phyloP scores from a whole-genome alignment of 73 alveolate genomes.

The Durusdinium trenchii region DNA sequence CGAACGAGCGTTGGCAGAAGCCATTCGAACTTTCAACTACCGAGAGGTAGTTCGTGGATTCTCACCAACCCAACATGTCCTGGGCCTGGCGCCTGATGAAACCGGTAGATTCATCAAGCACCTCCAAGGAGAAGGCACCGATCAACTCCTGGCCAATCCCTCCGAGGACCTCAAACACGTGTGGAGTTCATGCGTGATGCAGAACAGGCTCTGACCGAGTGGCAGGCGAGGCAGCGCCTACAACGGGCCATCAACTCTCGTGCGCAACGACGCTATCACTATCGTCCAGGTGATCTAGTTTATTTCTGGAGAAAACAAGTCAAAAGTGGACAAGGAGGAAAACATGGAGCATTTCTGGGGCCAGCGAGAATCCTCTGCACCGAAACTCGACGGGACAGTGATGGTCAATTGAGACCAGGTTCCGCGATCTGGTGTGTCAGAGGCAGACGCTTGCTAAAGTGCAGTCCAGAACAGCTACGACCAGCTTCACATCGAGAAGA shows the following conservation, averaged over 20 bases:
- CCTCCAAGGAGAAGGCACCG: neutral
- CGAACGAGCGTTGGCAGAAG: neutral
- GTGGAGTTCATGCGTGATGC: neutral
- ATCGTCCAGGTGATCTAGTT: slow-evolving; percentile 10
- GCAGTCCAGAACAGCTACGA: slow-evolving; percentile 10
- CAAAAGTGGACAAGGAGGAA: neutral
- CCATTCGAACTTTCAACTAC: neutral
- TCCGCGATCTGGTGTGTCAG: neutral
- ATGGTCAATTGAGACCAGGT: neutral
- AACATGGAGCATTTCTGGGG: neutral
- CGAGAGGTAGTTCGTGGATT: neutral
- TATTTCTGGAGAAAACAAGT: slow-evolving; percentile 47
- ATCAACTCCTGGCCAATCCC: neutral
- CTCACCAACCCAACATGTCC: neutral
- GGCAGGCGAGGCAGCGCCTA: neutral
- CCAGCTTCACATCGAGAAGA: neutral
- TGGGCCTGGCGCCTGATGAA: neutral
- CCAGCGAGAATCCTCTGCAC: neutral
- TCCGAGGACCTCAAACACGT: neutral
- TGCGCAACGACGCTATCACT: neutral
- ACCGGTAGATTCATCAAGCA: neutral
- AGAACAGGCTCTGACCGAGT: neutral
- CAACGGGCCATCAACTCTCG: neutral
- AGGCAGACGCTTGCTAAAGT: neutral
- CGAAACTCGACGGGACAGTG: neutral